Evolutionary conservation across 768 basidiomycete species (phyloP).

Genomic region (Chalciporus pseudorubinellus): DNA sequence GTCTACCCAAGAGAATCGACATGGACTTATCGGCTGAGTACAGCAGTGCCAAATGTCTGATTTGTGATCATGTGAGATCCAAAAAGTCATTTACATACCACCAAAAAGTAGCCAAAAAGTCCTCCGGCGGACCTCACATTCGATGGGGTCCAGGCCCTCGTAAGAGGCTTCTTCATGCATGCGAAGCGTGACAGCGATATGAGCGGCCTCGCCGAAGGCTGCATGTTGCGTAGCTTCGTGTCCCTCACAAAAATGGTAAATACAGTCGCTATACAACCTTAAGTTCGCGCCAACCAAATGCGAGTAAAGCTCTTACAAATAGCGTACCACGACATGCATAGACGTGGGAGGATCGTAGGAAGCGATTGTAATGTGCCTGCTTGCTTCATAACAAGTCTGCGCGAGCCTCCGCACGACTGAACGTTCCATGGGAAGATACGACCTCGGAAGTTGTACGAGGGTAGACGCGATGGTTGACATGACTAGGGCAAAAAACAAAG

Average conservation of each 20-base stretch:
- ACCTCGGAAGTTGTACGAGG: slow-evolving; percentile 83
- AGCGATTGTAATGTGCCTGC: slow-evolving; percentile 73
- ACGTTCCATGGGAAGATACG: slow-evolving; percentile 85
- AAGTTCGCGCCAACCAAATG: slow-evolving; percentile 2
- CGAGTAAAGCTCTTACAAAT: slow-evolving; percentile 59
- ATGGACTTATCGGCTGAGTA: slow-evolving; percentile 81
- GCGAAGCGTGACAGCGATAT: slow-evolving; percentile 76
- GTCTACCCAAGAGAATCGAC: slow-evolving; percentile 80
- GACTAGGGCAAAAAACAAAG: slow-evolving; percentile 87
- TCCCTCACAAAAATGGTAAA: slow-evolving; percentile 88
- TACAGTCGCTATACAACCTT: slow-evolving; percentile 55
- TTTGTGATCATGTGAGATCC: neutral
- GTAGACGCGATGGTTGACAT: slow-evolving; percentile 88
- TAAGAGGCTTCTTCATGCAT: slow-evolving; percentile 88
- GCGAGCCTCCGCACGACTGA: slow-evolving; percentile 82
- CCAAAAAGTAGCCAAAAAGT: slow-evolving; percentile 90
- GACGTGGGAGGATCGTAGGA: slow-evolving; percentile 83
- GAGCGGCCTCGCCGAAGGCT: slow-evolving; percentile 82
- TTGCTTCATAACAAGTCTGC: slow-evolving; percentile 77
- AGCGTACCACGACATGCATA: slow-evolving; percentile 83
- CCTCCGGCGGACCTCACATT: slow-evolving; percentile 82
- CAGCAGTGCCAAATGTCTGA: neutral
- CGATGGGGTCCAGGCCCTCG: slow-evolving; percentile 79
- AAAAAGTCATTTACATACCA: slow-evolving; percentile 45
- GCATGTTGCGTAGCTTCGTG: slow-evolving; percentile 86